Evolutionary conservation across 371 early-diverging fungal species (phyloP), one percentile per base, ranked within the genome.

Genomic region (Mycotypha africana): DNA sequence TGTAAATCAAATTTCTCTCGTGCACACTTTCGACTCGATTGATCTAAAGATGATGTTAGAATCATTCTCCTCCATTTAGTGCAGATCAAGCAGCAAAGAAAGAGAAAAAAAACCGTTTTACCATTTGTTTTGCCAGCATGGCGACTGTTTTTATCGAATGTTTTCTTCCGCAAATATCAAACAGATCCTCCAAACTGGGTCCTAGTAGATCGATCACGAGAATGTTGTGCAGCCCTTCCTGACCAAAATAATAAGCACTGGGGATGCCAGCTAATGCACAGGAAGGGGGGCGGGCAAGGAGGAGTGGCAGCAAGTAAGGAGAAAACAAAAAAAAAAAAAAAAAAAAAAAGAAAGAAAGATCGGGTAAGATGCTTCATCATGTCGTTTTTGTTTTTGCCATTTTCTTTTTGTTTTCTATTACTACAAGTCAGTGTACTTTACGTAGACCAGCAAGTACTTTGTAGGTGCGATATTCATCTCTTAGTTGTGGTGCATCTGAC

Each of bases 181-280:
- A 99, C 58, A 96, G 79, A 67, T 97, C 93, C 65, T 98, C 97
- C 23, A 99, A 70, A 50, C 88, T 86, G 9, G 89, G 90, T 1
- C 99, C 99, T 10, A 99, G 82, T 53, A 98, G 68, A 66, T 99
- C 99, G 55, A 99, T 93, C 55, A 93, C 88, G n/a, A 95, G 79
- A 15, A 93, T 79, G 60, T 92, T 93, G 68, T 94, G 89, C 17
- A 92, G 76, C 20, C 95, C 95, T 67, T 95, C 96, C 60, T 90
- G 91, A 24, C 93, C 95, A 78, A 91, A 95, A 68, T 94, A 92
- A 64, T 90, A 91, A 11, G 86, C 92, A 49, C 61, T 74, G 12
- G 96, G 95, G 47, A 95, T 82, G 44, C 96, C 96, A 31, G 65
- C 83, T 79, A 58, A 11, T 26, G 23, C 28, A 21, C 14, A 35